phyloP scores from a whole-genome alignment of 2,329 filamentous ascomycete species.

The Talaromyces sp. region DNA sequence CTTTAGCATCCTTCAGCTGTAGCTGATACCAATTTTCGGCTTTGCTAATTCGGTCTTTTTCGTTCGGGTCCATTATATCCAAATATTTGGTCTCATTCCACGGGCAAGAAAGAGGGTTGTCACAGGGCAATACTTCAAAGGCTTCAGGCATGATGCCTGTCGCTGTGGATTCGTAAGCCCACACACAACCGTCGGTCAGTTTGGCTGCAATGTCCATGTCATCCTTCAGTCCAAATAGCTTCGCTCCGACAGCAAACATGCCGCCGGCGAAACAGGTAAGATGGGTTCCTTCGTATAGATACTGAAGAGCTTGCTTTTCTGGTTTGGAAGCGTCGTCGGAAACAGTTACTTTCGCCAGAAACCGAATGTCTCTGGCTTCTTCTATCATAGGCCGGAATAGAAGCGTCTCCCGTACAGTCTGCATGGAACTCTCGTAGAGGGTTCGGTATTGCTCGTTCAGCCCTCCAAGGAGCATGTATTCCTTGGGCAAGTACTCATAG shows the following conservation, averaged over 20 bases:
- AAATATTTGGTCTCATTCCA: slow-evolving; percentile 53
- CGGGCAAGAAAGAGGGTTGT: slow-evolving; percentile 36
- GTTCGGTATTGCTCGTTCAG: slow-evolving; percentile 36
- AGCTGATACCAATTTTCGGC: slow-evolving; percentile 21
- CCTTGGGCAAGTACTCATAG: slow-evolving; percentile 49
- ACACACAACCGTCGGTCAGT: slow-evolving; percentile 58
- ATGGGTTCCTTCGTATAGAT: slow-evolving; percentile 53
- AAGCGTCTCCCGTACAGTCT: slow-evolving; percentile 34
- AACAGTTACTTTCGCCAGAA: slow-evolving; percentile 29
- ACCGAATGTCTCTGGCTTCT: slow-evolving; percentile 36
- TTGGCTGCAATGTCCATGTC: slow-evolving; percentile 54
- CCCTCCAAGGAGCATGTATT: slow-evolving; percentile 43
- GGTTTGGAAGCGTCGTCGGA: slow-evolving; percentile 14
- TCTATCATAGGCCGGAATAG: slow-evolving; percentile 42
- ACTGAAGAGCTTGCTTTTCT: slow-evolving; percentile 14
- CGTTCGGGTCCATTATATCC: slow-evolving; percentile 35
- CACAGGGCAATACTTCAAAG: slow-evolving; percentile 51
- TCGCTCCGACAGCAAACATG: slow-evolving; percentile 58
- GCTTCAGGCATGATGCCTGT: slow-evolving; percentile 59
- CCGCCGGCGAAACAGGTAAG: slow-evolving; percentile 57
- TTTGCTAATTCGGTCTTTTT: slow-evolving; percentile 21
- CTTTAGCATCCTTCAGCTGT: slow-evolving; percentile 10
- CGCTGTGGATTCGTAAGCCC: slow-evolving; percentile 54
- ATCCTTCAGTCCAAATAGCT: slow-evolving; percentile 49
- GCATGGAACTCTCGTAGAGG: slow-evolving; percentile 40